phyloP scores from a whole-genome alignment of 2,329 filamentous ascomycete species.

The Pseudogymnoascus pannorum region DNA sequence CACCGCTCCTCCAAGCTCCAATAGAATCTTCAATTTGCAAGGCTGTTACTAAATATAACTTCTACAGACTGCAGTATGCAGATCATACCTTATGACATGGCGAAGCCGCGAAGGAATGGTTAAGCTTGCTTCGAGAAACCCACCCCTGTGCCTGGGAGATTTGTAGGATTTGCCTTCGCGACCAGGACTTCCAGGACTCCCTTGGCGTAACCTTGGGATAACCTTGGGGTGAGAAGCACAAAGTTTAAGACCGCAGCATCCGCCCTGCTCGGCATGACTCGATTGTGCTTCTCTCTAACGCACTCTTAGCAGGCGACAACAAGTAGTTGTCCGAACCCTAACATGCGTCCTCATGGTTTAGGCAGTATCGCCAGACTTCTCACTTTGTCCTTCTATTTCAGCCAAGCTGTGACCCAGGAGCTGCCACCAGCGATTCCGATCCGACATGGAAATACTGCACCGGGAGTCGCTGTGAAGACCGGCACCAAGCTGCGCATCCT shows the following conservation, averaged over 20 bases:
- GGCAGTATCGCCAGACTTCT: neutral
- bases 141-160: neutral
- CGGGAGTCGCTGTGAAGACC: neutral
- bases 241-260: neutral
- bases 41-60: too few relatives aligned
- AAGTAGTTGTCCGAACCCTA: neutral
- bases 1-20: too few relatives aligned
- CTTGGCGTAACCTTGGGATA: too few relatives aligned
- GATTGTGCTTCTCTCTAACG: neutral
- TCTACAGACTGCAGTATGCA: too few relatives aligned
- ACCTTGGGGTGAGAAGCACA: neutral
- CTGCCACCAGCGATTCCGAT: neutral
- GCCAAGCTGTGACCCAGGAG: neutral
- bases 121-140: neutral
- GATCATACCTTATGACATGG: too few relatives aligned
- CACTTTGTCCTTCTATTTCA: neutral
- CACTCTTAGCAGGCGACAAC: neutral
- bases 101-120: too few relatives aligned
- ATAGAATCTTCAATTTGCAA: too few relatives aligned
- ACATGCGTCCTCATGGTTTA: neutral
- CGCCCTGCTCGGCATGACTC: neutral
- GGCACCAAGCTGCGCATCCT: constrained; percentile 20
- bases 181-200: too few relatives aligned
- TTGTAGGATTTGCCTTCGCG: neutral
- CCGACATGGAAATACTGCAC: neutral